phyloP scores from a whole-genome alignment of 108 stramenopile genomes.

The Discostella pseudostelligera region DNA sequence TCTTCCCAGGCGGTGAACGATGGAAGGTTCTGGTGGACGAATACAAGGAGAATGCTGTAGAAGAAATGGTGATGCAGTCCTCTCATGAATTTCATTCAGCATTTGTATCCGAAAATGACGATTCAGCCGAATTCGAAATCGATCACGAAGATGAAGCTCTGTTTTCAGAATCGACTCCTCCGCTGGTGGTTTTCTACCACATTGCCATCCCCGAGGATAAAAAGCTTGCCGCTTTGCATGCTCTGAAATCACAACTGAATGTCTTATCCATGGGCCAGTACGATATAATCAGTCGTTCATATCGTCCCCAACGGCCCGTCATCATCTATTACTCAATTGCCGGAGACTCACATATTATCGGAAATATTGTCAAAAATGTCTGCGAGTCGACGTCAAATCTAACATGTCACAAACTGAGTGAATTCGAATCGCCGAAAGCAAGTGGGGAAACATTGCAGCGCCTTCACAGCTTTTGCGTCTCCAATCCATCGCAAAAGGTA shows the following conservation, averaged over 20 bases:
- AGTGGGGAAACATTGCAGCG: conserved; percentile 42
- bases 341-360: conserved; percentile 22
- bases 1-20: conserved; percentile 45
- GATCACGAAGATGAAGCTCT: conserved; percentile 15
- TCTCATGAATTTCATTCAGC: conserved; percentile 34
- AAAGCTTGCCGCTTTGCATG: conserved; percentile 22
- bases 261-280: conserved; percentile 44
- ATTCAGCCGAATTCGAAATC: background rate
- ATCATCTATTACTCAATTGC: conserved; percentile 36
- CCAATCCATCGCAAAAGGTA: conserved; percentile 31
- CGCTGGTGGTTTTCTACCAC: conserved; percentile 41
- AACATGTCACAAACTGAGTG: conserved; percentile 25
- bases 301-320: conserved; percentile 25
- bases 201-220: conserved; percentile 27
- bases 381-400: conserved; percentile 29
- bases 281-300: conserved; percentile 32
- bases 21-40: conserved; percentile 41
- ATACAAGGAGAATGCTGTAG: conserved; percentile 32
- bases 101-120: conserved; percentile 8
- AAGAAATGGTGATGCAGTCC: conserved; percentile 31
- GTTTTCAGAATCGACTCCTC: conserved; percentile 13
- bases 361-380: conserved; percentile 17
- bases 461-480: conserved; percentile 33
- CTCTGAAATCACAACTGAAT: conserved; percentile 38
- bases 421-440: conserved; percentile 22